Evolutionary conservation across 2,329 filamentous ascomycete genomes (phyloP).

Genomic region (Cytospora piceae): DNA sequence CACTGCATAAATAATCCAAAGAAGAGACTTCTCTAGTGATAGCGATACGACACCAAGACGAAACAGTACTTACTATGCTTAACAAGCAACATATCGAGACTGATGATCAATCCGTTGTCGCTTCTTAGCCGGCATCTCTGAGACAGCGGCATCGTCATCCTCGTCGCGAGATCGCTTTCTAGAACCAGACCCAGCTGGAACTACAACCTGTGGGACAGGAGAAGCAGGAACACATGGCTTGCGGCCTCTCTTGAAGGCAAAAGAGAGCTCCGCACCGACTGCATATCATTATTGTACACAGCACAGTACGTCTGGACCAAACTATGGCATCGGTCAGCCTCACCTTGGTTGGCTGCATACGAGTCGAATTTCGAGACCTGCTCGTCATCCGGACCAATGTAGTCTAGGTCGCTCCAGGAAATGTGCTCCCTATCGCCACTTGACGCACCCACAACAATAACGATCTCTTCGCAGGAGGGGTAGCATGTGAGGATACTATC

Average conservation of each 20-base stretch:
- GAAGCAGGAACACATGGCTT: background rate
- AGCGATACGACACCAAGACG: background rate
- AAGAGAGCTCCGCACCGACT: background rate
- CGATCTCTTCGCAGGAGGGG: constrained; percentile 1
- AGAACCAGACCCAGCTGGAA: background rate
- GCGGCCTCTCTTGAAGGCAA: background rate
- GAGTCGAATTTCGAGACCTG: background rate
- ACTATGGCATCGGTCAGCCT: background rate
- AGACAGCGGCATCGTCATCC: background rate
- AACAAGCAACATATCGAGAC: background rate
- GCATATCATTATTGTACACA: background rate
- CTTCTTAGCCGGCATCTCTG: background rate
- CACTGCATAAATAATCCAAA: background rate
- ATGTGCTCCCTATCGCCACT: background rate
- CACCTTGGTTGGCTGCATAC: background rate
- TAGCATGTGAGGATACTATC: background rate
- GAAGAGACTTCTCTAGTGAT: background rate
- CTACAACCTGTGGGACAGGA: background rate
- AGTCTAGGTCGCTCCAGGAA: constrained; percentile 10
- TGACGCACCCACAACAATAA: background rate
- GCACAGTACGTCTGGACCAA: background rate
- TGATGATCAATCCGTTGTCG: background rate
- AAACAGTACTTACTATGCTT: background rate
- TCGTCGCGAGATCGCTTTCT: background rate
- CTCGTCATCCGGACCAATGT: background rate